Evolutionary conservation across 163 green algal genomes (phyloP).

Genomic region (Volvox carteri): DNA sequence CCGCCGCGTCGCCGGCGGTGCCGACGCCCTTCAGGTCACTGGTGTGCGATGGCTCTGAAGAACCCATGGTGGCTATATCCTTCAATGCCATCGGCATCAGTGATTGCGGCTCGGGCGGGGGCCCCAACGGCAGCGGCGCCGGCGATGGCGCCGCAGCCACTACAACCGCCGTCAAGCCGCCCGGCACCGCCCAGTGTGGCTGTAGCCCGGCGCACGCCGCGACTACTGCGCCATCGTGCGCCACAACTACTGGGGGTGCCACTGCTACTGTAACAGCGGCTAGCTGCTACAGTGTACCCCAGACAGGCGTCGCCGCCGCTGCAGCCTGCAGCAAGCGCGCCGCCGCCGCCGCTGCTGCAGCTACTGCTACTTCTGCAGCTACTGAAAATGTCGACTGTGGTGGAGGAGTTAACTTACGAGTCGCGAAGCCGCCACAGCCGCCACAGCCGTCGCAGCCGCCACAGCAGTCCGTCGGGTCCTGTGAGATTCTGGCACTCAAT

Average conservation of each 20-base stretch:
- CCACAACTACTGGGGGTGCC: background rate
- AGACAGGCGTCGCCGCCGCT: background rate
- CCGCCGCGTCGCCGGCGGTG: background rate
- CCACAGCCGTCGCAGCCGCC: background rate
- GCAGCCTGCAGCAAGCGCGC: too few species aligned
- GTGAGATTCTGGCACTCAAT: constrained; percentile 59
- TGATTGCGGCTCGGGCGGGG: background rate
- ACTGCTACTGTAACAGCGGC: background rate
- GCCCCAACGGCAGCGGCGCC: background rate
- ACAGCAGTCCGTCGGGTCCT: background rate
- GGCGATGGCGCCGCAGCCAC: background rate
- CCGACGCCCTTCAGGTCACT: background rate
- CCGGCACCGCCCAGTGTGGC: background rate
- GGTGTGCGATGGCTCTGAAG: too few species aligned
- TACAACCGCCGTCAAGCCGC: background rate
- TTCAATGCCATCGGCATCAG: background rate
- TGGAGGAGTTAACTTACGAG: too few species aligned
- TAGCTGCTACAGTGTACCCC: background rate
- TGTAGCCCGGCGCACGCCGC: background rate
- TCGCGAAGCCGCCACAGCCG: background rate
- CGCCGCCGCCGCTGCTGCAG: background rate
- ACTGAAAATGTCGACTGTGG: background rate
- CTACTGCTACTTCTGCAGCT: background rate
- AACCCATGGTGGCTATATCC: background rate
- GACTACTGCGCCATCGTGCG: background rate